Evolutionary conservation across 805 yeast genomes (phyloP).

Genomic region (Barnettozyma sp.): DNA sequence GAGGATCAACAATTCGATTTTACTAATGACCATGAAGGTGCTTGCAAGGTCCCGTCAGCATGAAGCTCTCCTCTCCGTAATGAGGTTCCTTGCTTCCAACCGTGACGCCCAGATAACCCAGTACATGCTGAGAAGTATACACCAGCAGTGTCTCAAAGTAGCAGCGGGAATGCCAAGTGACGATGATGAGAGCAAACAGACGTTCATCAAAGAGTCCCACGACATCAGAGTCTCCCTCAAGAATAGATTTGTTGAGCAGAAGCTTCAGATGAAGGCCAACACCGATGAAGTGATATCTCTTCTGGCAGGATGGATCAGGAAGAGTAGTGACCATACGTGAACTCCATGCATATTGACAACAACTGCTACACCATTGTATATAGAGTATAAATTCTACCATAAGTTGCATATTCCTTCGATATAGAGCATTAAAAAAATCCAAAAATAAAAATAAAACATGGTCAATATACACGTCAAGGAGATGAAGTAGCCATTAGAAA

Average conservation of each 20-base stretch:
- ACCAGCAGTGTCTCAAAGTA: background rate
- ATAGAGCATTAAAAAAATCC: no score
- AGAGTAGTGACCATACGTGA: background rate
- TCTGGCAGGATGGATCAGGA: background rate
- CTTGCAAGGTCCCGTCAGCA: background rate
- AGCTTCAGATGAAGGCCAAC: background rate
- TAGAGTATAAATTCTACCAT: no score
- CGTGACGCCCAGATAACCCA: background rate
- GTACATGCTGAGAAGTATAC: background rate
- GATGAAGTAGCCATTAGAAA: no score
- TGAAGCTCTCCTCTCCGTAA: background rate
- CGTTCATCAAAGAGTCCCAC: background rate
- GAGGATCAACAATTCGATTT: constrained; percentile 1
- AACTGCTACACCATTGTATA: no score
- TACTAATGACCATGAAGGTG: constrained; percentile 3
- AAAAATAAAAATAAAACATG: no score
- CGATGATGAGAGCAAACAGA: background rate
- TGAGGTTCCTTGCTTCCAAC: background rate
- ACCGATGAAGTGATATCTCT: background rate
- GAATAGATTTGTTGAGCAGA: background rate
- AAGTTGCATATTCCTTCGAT: no score
- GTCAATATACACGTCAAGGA: no score
- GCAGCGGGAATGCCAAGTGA: background rate
- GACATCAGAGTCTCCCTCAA: background rate
- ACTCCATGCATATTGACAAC: background rate